Conservation (phyloP, 805 yeast species). For the Wickerhamomyces kurtzmanii region DNA sequence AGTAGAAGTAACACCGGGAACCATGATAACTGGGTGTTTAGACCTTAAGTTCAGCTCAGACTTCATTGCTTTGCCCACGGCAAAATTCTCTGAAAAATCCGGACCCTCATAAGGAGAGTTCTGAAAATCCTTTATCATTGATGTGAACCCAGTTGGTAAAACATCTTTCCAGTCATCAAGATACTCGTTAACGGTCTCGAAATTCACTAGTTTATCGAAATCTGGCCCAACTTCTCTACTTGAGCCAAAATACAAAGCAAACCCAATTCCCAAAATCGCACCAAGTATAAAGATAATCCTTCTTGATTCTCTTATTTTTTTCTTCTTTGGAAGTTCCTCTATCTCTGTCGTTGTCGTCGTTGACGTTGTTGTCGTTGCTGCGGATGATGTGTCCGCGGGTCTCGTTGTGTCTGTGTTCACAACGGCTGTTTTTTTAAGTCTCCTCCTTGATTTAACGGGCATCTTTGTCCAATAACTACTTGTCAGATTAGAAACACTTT, state of each 20-base stretch:
- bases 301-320: conserved; percentile 35
- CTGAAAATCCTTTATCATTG: conserved; percentile 45
- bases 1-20: conserved; percentile 94
- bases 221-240: conserved; percentile 29
- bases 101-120: conserved; percentile 11
- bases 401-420: no score
- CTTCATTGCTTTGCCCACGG: conserved; percentile 66
- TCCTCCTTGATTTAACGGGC: no score
- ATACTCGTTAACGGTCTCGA: conserved; percentile 48
- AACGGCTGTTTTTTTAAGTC: no score
- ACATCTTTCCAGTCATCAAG: conserved; percentile 66
- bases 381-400: no score
- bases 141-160: conserved; percentile 57
- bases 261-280: conserved; percentile 54
- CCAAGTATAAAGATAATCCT: conserved; percentile 61
- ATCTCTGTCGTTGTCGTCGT: no score
- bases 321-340: no score
- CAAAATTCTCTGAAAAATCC: conserved; percentile 73
- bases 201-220: conserved; percentile 40
- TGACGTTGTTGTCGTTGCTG: no score
- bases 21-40: conserved; percentile 77
- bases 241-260: conserved; percentile 56
- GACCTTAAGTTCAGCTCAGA: conserved; percentile 39
- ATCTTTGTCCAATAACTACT: no score
- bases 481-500: no score